Percentiles rank a stretch among this genome's conserved stretches.
Conservation (phyloP, 2,329 filamentous ascomycete species). For the Neofusicoccum cordaticola region DNA sequence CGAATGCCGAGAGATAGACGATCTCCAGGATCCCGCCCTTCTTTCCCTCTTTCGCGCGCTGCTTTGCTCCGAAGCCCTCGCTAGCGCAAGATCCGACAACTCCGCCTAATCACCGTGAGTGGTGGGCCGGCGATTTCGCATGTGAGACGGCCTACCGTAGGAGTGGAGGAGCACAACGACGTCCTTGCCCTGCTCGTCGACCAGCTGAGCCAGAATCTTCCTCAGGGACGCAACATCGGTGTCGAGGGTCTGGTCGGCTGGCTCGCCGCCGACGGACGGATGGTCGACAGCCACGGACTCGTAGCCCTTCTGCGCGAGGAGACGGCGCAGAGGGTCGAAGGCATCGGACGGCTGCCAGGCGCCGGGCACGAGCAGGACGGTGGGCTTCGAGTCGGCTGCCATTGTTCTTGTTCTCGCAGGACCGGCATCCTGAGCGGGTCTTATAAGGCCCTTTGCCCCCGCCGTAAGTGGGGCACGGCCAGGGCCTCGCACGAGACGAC, state of each 20-base stretch:
- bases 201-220: not conserved
- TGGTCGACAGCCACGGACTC: conserved; percentile 9
- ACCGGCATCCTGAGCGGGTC: not conserved
- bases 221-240: not conserved
- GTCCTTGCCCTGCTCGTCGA: conserved; percentile 2
- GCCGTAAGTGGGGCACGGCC: not conserved
- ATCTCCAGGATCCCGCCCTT: conserved; percentile 7
- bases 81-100: conserved; percentile 14
- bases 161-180: conserved; percentile 12
- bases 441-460: not conserved
- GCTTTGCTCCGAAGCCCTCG: conserved; percentile 5
- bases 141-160: not conserved
- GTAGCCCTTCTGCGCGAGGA: conserved; percentile 3
- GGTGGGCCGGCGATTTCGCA: not conserved
- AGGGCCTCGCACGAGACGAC: not conserved
- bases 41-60: not conserved
- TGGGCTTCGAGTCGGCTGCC: not conserved
- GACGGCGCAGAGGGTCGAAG: conserved; percentile 1
- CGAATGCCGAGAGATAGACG: conserved; percentile 11
- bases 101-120: not conserved
- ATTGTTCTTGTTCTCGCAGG: not conserved
- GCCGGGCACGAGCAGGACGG: conserved; percentile 7
- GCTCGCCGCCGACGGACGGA: conserved; percentile 8
- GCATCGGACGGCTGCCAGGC: conserved; percentile 8
- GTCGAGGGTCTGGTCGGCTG: conserved; percentile 1